Evolutionary conservation across 352 stramenopile genomes (phyloP).

Genomic region (Globisporangium cylindrosporum): DNA sequence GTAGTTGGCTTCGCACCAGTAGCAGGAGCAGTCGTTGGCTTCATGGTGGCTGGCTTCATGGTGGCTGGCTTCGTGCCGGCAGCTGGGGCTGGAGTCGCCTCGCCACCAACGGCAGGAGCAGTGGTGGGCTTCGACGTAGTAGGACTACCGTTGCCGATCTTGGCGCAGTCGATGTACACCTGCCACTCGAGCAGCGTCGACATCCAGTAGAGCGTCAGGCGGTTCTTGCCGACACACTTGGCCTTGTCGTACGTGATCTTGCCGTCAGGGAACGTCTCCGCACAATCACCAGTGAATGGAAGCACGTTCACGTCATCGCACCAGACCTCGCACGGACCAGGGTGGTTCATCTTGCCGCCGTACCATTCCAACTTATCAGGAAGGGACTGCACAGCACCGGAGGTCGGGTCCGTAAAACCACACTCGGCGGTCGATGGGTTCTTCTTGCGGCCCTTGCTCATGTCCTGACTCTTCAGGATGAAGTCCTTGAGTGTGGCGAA

Average conservation of each 20-base stretch:
- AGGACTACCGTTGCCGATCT: neutral
- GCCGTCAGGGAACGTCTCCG: neutral
- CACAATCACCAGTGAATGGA: too few species aligned
- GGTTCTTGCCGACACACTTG: conserved; percentile 28
- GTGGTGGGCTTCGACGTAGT: neutral
- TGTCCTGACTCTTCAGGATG: too few species aligned
- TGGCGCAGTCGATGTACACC: conserved; percentile 19
- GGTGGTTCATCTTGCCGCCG: too few species aligned
- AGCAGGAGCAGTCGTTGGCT: neutral
- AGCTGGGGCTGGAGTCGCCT: neutral
- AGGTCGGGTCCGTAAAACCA: too few species aligned
- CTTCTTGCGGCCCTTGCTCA: too few species aligned
- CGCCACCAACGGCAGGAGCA: neutral
- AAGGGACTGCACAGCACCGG: too few species aligned
- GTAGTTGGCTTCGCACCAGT: neutral
- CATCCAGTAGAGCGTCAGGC: conserved; percentile 39
- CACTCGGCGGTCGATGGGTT: too few species aligned
- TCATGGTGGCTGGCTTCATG: neutral
- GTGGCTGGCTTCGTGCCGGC: neutral
- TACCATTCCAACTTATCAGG: too few species aligned
- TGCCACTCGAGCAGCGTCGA: conserved; percentile 17
- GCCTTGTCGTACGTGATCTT: conserved; percentile 20
- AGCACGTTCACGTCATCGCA: too few species aligned
- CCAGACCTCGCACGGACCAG: too few species aligned
- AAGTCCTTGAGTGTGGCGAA: too few species aligned